phyloP scores from a whole-genome alignment of 208 protist species.

The Wallacemonas sp. region DNA sequence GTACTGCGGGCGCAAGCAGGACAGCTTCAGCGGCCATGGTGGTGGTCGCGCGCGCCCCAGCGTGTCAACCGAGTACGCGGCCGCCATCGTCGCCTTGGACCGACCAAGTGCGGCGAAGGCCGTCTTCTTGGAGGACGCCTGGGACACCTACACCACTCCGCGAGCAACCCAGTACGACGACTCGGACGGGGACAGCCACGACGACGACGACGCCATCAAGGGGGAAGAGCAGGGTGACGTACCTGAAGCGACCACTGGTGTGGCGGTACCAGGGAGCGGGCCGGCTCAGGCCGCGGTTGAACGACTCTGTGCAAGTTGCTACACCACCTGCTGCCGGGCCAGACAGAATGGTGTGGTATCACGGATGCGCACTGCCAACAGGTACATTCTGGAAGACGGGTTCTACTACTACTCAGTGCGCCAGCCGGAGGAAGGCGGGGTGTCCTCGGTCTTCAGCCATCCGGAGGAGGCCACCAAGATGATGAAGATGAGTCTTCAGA shows the following conservation, averaged over 20 bases:
- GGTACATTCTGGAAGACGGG: slow-evolving; percentile 57
- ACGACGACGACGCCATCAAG: no score
- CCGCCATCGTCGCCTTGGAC: slow-evolving; percentile 37
- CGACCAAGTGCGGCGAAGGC: slow-evolving; percentile 11
- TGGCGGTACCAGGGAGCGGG: no score
- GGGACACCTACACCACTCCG: slow-evolving; percentile 59
- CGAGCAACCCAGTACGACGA: no score
- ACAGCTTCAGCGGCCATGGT: no score
- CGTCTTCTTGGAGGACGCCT: slow-evolving; percentile 20
- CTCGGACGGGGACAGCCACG: no score
- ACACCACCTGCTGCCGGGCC: slow-evolving; percentile 58
- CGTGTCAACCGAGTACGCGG: slow-evolving; percentile 43
- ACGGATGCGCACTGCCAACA: slow-evolving; percentile 44
- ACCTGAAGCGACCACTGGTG: no score
- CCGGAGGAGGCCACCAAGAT: slow-evolving; percentile 51
- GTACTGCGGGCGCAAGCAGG: slow-evolving; percentile 51
- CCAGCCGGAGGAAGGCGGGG: slow-evolving; percentile 37
- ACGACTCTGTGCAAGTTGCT: slow-evolving; percentile 58
- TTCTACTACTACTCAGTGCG: slow-evolving; percentile 65
- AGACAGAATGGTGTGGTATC: slow-evolving; percentile 36
- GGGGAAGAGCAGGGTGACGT: no score
- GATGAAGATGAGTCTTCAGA: slow-evolving; percentile 43
- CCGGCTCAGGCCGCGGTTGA: slow-evolving; percentile 17
- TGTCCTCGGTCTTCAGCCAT: slow-evolving; percentile 43
- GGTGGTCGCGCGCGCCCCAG: background rate